These are phyloP conservation scores for Oryza australiensis DNA, from an alignment of 176 grass and related monocot genomes.

Conservation along the genomic window DNA sequence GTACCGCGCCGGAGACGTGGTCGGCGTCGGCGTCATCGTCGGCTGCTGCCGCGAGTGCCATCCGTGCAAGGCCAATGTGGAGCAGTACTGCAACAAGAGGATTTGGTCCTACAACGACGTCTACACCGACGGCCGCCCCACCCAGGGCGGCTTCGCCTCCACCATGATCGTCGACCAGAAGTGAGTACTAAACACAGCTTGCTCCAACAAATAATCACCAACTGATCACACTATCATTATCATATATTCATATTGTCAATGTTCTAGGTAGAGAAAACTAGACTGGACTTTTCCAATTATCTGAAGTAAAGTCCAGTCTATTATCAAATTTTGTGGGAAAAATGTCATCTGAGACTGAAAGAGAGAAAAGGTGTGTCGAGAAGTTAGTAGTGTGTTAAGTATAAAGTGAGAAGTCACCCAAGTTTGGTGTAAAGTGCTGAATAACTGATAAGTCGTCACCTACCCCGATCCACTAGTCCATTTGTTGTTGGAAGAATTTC, in stretches of 20 bases:
- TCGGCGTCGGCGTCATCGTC: conserved; percentile 73
- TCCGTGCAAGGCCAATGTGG: conserved; percentile 76
- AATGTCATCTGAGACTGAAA: background rate
- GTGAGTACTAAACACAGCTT: conserved; percentile 45
- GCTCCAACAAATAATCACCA: background rate
- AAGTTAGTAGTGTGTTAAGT: background rate
- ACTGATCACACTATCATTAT: background rate
- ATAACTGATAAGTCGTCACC: conserved; percentile 6
- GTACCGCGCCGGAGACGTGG: conserved; percentile 51
- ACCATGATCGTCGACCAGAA: conserved; percentile 91
- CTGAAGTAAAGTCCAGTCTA: background rate
- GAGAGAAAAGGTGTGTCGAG: background rate
- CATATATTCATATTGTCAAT: background rate
- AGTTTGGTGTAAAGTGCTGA: background rate
- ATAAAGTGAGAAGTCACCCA: background rate
- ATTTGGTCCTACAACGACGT: conserved; percentile 98
- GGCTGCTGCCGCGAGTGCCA: conserved; percentile 80
- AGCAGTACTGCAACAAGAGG: conserved; percentile 96
- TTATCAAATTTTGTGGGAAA: background rate
- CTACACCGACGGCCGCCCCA: conserved; percentile 80
- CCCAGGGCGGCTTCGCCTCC: conserved; percentile 83
- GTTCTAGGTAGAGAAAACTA: background rate
- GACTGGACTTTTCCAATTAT: background rate
- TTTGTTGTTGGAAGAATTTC: conserved; percentile 18
- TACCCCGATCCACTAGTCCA: conserved; percentile 8